Evolutionary conservation across 257 asterid genomes (phyloP).

Genomic region (Salvia rosmarinus): DNA sequence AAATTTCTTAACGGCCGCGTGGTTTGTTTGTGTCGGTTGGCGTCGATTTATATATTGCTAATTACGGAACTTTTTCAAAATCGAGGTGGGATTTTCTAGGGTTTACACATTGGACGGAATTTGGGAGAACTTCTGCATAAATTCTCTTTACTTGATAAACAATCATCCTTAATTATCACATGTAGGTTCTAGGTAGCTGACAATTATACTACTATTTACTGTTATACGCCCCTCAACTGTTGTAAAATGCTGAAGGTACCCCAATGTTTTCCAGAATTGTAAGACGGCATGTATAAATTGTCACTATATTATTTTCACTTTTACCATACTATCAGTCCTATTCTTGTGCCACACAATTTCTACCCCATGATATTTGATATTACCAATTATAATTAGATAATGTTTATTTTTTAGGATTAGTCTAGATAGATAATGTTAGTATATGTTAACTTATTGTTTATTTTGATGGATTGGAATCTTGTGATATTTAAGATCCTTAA

Average conservation of each 20-base stretch:
- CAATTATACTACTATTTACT: neutral
- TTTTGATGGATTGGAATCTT: too few relatives aligned
- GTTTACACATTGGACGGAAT: slow-evolving; percentile 40
- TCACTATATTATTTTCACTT: too few relatives aligned
- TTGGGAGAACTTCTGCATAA: slow-evolving; percentile 20
- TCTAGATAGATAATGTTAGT: too few relatives aligned
- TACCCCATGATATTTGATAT: too few relatives aligned
- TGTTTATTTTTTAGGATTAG: too few relatives aligned
- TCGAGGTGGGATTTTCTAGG: slow-evolving; percentile 53
- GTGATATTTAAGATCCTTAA: too few relatives aligned
- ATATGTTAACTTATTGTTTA: too few relatives aligned
- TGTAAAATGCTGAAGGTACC: slow-evolving; percentile 7
- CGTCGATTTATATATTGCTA: slow-evolving; percentile 17
- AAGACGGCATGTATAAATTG: too few relatives aligned
- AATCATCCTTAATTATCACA: slow-evolving; percentile 31
- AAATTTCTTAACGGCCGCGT: slow-evolving; percentile 30
- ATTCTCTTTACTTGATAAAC: slow-evolving; percentile 38
- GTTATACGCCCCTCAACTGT: slow-evolving; percentile 32
- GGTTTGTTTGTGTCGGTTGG: slow-evolving; percentile 23
- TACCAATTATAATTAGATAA: too few relatives aligned
- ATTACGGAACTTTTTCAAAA: slow-evolving; percentile 23
- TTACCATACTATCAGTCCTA: too few relatives aligned
- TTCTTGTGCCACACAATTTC: too few relatives aligned
- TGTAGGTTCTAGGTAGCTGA: slow-evolving; percentile 17
- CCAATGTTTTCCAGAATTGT: neutral